Conservation (phyloP, 78 protist genomes). For the Protostelium mycophagum region DNA sequence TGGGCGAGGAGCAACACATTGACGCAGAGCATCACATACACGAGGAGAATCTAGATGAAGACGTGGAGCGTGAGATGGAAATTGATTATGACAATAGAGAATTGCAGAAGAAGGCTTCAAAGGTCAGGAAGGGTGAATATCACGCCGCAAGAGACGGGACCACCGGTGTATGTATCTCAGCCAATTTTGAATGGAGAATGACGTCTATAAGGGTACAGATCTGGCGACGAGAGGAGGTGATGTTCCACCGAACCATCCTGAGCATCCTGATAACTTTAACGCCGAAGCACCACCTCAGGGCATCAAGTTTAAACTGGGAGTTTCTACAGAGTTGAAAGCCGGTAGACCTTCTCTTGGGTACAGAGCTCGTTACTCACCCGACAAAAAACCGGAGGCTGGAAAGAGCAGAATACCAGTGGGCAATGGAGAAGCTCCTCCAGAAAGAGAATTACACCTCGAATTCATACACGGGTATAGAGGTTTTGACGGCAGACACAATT, state of each 20-base stretch:
- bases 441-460: conserved; percentile 13
- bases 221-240: not conserved
- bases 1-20: not conserved
- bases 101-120: not conserved
- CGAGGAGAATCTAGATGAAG: not conserved
- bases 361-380: not conserved
- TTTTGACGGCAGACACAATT: conserved; percentile 11
- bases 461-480: conserved; percentile 46
- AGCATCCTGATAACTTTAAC: not conserved
- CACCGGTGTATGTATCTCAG: not conserved
- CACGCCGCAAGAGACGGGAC: too few species aligned
- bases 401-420: not conserved
- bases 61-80: not conserved
- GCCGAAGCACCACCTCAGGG: not conserved
- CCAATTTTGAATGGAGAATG: not conserved
- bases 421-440: not conserved
- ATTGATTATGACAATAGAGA: not conserved
- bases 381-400: not conserved
- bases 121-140: not conserved
- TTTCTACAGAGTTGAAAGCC: not conserved
- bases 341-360: not conserved
- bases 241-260: not conserved
- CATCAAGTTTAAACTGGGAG: not conserved
- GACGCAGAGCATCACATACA: not conserved
- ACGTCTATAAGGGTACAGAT: too few species aligned